Evolutionary conservation across 1,139 yeast species (phyloP), one percentile per base, ranked within the genome.

Genomic region (Hemisphaericaspora subhashii): DNA sequence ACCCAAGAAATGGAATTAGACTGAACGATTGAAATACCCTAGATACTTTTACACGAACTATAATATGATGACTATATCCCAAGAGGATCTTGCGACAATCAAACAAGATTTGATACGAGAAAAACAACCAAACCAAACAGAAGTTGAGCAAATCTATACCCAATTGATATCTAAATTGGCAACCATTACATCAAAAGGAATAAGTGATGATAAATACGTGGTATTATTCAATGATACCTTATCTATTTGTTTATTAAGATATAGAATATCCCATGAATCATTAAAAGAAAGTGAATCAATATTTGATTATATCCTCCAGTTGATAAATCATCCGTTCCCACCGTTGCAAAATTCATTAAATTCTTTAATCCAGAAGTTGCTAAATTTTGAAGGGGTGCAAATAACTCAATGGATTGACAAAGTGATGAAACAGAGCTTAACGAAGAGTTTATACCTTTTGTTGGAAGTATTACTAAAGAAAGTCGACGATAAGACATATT

Each of bases 251-350:
- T 51, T 83, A 3, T 68, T 79, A 16, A 65, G 94, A 45, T 62
- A 76, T n/a, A 15, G 29, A 16, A 12, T 22, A 8, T 40, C 39
- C 21, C 31, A 26, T 9, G 14, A 35, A 17, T 21, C 34, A 9
- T 34, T 7, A 29, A 18, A 11, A 27, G 17, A 22, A 32, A 7
- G 15, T 38, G 23, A 41, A 43, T 28, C 12, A 9, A 41, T 62
- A 3, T 81, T 82, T 52, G 66, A 67, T 25, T 83, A 76, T 53
- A 72, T 84, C 8, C 62, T 83, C 35, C 88, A 81, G 47, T 81
- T 79, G 51, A 80, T 89, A 80, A 80, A 79, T 38, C 86, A 81
- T 38, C 77, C 87, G 1, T 81, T 85, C 4, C 80, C 86, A 1
- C 81, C 94, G 0, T 61, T 86, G 25, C 79, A 83, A 5, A 85